A percentile compares a stretch with the other conserved stretches of the same genome.
Conservation (phyloP, 169 alveolate species). For the Plasmodium falciparum region DNA sequence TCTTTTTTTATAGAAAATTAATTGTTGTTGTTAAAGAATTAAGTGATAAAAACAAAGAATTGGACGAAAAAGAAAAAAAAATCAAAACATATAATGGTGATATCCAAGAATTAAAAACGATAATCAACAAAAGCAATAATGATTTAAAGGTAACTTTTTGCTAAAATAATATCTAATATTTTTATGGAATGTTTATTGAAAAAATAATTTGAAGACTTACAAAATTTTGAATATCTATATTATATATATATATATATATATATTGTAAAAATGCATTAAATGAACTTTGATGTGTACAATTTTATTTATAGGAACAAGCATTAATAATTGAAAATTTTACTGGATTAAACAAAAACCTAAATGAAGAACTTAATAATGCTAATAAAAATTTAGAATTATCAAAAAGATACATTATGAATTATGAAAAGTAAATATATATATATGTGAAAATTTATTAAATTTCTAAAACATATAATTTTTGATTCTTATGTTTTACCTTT, state of each 20-base stretch:
- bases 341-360: conserved; percentile 69
- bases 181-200: not conserved
- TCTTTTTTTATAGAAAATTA: conserved; percentile 58
- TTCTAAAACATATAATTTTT: conserved; percentile 7
- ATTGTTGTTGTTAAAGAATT: conserved; percentile 77
- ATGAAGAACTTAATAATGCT: conserved; percentile 75
- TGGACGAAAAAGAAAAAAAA: conserved; percentile 74
- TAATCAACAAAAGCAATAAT: conserved; percentile 69
- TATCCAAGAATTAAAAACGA: conserved; percentile 73
- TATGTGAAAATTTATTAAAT: conserved; percentile 9
- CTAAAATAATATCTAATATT: no score
- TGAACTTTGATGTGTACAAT: not conserved
- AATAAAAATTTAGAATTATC: conserved; percentile 74
- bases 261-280: conserved; percentile 7
- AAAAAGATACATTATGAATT: conserved; percentile 74
- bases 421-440: conserved; percentile 69
- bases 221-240: conserved; percentile 8
- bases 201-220: conserved; percentile 15
- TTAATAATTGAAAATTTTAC: conserved; percentile 71
- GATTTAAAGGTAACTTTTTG: conserved; percentile 63
- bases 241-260: conserved; percentile 10
- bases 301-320: conserved; percentile 75
- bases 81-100: conserved; percentile 64
- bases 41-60: conserved; percentile 72
- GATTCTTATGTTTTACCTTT: not conserved